Conservation (phyloP, 225 moss, liverwort and hornwort species). For the Polytrichum formosum region DNA sequence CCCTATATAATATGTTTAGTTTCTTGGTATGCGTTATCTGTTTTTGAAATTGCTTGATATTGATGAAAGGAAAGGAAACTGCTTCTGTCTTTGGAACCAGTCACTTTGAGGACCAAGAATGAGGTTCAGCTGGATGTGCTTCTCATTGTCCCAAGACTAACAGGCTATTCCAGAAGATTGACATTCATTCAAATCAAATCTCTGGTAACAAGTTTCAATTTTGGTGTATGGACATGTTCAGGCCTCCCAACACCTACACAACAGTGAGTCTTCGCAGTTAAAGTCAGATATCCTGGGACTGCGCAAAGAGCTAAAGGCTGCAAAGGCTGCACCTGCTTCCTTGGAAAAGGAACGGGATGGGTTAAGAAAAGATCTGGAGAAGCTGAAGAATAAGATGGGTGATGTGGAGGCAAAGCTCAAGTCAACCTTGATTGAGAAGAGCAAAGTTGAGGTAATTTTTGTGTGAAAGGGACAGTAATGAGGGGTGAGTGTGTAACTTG, state of each 20-base stretch:
- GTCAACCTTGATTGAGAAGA: conserved; percentile 78
- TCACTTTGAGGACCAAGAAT: too few species aligned
- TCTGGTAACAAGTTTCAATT: too few species aligned
- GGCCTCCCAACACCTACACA: conserved; percentile 52
- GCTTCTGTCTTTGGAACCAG: too few species aligned
- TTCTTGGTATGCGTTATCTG: too few species aligned
- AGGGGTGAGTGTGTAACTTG: too few species aligned
- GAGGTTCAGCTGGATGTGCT: background rate
- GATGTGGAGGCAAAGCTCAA: conserved; percentile 89
- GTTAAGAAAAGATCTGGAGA: conserved; percentile 75
- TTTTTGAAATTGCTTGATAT: too few species aligned
- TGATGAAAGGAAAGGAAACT: too few species aligned
- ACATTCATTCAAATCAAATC: too few species aligned
- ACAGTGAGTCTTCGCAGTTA: conserved; percentile 62
- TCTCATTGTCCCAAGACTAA: background rate
- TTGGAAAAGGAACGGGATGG: conserved; percentile 85
- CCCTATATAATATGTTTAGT: too few species aligned
- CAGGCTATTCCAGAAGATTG: too few species aligned
- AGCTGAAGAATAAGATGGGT: conserved; percentile 70
- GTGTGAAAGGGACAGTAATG: too few species aligned
- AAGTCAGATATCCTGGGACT: conserved; percentile 66
- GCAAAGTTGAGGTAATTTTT: conserved; percentile 74
- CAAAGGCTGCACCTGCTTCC: conserved; percentile 64
- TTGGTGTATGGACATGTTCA: conserved; percentile 7
- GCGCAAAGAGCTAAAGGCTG: conserved; percentile 70